phyloP scores from a whole-genome alignment of 2,329 filamentous ascomycete genomes.

The Xylariaceae sp. region DNA sequence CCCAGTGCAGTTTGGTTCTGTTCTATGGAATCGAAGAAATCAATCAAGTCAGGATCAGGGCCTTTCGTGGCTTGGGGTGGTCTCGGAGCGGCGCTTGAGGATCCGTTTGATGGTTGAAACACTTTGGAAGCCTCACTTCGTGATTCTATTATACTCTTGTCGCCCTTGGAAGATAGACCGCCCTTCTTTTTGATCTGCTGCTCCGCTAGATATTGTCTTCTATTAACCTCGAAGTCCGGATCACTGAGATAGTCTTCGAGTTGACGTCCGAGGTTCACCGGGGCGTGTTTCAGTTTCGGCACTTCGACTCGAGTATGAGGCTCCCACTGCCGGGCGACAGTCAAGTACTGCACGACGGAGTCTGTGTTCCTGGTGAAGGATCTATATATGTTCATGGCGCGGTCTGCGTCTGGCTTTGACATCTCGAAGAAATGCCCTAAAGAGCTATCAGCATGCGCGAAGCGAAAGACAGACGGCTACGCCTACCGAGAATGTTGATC shows the following conservation, averaged over 20 bases:
- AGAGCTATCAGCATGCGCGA: slow-evolving; percentile 16
- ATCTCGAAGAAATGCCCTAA: slow-evolving; percentile 98
- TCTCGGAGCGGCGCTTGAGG: slow-evolving; percentile 36
- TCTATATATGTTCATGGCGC: slow-evolving; percentile 87
- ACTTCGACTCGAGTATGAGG: slow-evolving; percentile 90
- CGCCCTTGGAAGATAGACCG: slow-evolving; percentile 34
- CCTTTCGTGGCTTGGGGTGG: slow-evolving; percentile 52
- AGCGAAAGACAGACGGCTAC: not conserved
- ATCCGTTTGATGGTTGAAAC: slow-evolving; percentile 38
- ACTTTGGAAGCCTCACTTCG: slow-evolving; percentile 40
- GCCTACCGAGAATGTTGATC: slow-evolving; percentile 88
- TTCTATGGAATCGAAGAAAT: slow-evolving; percentile 93
- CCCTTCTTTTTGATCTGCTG: slow-evolving; percentile 66
- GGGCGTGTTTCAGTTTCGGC: slow-evolving; percentile 94
- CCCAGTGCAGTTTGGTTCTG: slow-evolving; percentile 74
- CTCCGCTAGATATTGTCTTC: slow-evolving; percentile 86
- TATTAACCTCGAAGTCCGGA: slow-evolving; percentile 89
- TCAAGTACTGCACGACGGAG: slow-evolving; percentile 84
- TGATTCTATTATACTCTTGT: slow-evolving; percentile 32
- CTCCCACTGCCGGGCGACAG: slow-evolving; percentile 83
- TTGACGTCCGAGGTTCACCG: slow-evolving; percentile 82
- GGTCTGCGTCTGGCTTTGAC: slow-evolving; percentile 88
- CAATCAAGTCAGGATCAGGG: slow-evolving; percentile 76
- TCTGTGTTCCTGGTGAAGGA: slow-evolving; percentile 90
- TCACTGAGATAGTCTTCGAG: slow-evolving; percentile 94